phyloP scores from a whole-genome alignment of 2,329 filamentous ascomycete genomes.

The Whalleya microplaca region DNA sequence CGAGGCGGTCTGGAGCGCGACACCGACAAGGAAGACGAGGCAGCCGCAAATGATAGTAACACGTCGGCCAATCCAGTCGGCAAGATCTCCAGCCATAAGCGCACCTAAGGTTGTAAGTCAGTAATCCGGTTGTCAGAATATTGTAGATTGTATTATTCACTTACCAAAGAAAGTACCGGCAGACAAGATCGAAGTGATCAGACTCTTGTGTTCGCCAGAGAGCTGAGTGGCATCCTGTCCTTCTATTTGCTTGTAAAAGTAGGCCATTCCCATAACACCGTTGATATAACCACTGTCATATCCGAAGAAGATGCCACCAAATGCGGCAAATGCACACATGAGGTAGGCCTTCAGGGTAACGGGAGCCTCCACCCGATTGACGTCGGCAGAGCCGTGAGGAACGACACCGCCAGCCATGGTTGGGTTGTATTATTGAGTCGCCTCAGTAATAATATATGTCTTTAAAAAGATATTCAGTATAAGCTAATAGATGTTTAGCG shows the following conservation, averaged over 20 bases:
- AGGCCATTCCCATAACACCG: constrained; percentile 44
- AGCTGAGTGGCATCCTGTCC: constrained; percentile 41
- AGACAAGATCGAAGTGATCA: constrained; percentile 77
- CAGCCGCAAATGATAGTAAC: constrained; percentile 75
- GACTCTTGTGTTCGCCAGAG: constrained; percentile 50
- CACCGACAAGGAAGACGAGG: constrained; percentile 69
- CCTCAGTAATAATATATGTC: neutral
- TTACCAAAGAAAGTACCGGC: constrained; percentile 72
- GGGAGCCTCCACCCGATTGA: constrained; percentile 59
- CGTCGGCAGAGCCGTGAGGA: constrained; percentile 48
- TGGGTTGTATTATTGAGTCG: neutral
- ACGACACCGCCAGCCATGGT: constrained; percentile 36
- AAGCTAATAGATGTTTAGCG: too few species aligned
- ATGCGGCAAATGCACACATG: constrained; percentile 40
- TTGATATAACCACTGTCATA: constrained; percentile 46
- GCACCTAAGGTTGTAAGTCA: constrained; percentile 49
- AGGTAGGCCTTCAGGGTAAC: constrained; percentile 57
- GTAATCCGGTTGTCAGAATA: neutral
- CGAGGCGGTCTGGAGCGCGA: constrained; percentile 66
- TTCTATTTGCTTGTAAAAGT: constrained; percentile 39
- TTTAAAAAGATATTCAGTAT: neutral
- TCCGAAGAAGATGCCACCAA: constrained; percentile 45
- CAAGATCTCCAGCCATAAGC: constrained; percentile 75
- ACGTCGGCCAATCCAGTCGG: constrained; percentile 75
- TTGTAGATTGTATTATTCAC: neutral